These are phyloP conservation scores for Torulaspora maleeae DNA, from an alignment of 805 yeast species.

Conservation along the genomic window DNA sequence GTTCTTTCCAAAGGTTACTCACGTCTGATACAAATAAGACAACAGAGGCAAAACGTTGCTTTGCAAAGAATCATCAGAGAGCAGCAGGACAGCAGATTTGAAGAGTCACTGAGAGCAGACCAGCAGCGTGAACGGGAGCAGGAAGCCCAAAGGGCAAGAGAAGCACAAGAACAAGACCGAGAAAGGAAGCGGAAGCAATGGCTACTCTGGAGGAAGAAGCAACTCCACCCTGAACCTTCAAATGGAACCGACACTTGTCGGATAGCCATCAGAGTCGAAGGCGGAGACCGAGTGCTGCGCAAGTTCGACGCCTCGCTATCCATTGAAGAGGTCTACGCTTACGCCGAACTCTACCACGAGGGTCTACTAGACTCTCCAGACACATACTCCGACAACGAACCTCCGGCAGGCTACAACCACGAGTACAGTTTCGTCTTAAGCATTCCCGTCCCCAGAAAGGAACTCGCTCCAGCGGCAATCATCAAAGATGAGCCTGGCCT, in stretches of 20 bases:
- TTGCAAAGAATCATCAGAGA: conserved; percentile 53
- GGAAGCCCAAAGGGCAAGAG: conserved; percentile 35
- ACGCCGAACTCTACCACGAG: conserved; percentile 49
- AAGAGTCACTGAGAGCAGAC: conserved; percentile 65
- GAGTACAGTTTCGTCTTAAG: conserved; percentile 46
- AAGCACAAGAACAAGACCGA: conserved; percentile 17
- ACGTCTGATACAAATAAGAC: conserved; percentile 49
- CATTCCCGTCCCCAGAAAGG: conserved; percentile 54
- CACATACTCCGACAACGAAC: conserved; percentile 18
- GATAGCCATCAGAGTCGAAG: conserved; percentile 62
- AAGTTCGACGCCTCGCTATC: conserved; percentile 43
- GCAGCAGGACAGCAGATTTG: conserved; percentile 76
- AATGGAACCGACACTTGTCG: conserved; percentile 42
- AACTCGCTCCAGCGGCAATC: conserved; percentile 34
- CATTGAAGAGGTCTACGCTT: conserved; percentile 66
- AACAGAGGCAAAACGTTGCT: conserved; percentile 58
- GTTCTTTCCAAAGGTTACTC: conserved; percentile 28
- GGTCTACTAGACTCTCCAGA: conserved; percentile 26
- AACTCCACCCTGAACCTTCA: conserved; percentile 34
- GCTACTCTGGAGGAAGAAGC: conserved; percentile 46
- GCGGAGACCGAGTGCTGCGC: conserved; percentile 55
- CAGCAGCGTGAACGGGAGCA: conserved; percentile 42
- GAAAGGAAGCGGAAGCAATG: conserved; percentile 37
- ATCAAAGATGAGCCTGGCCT: conserved; percentile 45
- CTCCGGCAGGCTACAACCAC: conserved; percentile 43